phyloP scores from a whole-genome alignment of 768 basidiomycete genomes.

The Aureoboletus auriporus region DNA sequence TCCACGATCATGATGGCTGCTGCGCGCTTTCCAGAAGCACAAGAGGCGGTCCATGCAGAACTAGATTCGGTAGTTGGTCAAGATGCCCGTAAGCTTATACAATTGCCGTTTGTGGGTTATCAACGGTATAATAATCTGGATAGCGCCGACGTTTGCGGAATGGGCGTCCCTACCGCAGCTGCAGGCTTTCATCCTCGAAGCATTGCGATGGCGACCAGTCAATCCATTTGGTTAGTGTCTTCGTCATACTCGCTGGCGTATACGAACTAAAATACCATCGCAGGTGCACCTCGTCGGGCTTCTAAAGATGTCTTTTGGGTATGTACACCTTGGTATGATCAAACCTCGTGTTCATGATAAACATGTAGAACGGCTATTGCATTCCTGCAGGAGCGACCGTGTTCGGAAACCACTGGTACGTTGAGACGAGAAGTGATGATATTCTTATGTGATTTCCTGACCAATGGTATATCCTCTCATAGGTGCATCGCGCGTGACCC shows the following conservation, averaged over 20 bases:
- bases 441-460: not conserved
- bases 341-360: not conserved
- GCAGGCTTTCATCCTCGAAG: conserved; percentile 36
- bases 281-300: conserved; percentile 22
- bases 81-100: conserved; percentile 26
- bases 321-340: not conserved
- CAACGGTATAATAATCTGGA: not conserved
- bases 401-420: conserved; percentile 30
- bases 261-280: not conserved
- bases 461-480: too few species aligned
- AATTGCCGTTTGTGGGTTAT: not conserved
- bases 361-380: conserved; percentile 30
- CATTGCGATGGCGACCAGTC: conserved; percentile 37
- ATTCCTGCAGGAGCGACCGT: conserved; percentile 34
- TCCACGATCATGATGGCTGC: conserved; percentile 35
- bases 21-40: conserved; percentile 32
- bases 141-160: conserved; percentile 38
- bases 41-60: conserved; percentile 33
- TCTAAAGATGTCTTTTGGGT: conserved; percentile 27
- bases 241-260: not conserved
- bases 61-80: conserved; percentile 35
- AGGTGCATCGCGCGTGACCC: conserved; percentile 26
- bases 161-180: conserved; percentile 30
- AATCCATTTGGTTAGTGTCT: conserved; percentile 25
- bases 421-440: not conserved